A percentile compares a stretch with the other conserved stretches of the same genome.
Evolutionary conservation across 2,329 filamentous ascomycete species (phyloP).

Genomic region (Ophiostoma australiae): DNA sequence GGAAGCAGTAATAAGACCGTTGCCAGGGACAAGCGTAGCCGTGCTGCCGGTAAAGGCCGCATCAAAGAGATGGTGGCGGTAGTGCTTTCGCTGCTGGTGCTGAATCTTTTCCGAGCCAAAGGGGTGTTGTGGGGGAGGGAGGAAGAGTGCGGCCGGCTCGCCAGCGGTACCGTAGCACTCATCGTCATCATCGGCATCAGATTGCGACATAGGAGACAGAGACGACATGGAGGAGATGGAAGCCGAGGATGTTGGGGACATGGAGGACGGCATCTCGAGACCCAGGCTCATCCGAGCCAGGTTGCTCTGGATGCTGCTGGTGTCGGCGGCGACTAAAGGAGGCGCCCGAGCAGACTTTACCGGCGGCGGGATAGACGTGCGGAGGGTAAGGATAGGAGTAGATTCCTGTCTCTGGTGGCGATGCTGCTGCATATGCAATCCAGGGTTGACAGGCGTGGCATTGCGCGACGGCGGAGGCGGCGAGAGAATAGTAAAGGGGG

Average conservation of each 20-base stretch:
- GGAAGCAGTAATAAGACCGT: constrained; percentile 28
- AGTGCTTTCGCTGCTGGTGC: constrained; percentile 18
- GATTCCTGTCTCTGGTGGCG: neutral
- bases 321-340: neutral
- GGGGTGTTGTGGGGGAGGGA: constrained; percentile 13
- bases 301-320: constrained; percentile 28
- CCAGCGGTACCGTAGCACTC: constrained; percentile 5
- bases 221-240: constrained; percentile 19
- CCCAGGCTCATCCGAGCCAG: constrained; percentile 28
- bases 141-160: constrained; percentile 7
- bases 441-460: neutral
- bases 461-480: constrained; percentile 44
- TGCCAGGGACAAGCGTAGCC: constrained; percentile 33
- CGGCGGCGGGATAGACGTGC: constrained; percentile 21
- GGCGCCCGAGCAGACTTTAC: constrained; percentile 18
- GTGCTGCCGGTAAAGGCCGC: constrained; percentile 29
- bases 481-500: constrained; percentile 46
- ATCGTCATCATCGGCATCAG: constrained; percentile 17
- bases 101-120: constrained; percentile 9
- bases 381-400: neutral
- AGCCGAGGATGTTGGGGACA: constrained; percentile 22
- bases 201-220: constrained; percentile 16
- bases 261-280: constrained; percentile 10
- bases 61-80: constrained; percentile 32
- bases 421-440: neutral